Evolutionary conservation across 2,329 filamentous ascomycete genomes (phyloP), one percentile per base, ranked within the genome.

Genomic region (Ampelomyces quisqualis): DNA sequence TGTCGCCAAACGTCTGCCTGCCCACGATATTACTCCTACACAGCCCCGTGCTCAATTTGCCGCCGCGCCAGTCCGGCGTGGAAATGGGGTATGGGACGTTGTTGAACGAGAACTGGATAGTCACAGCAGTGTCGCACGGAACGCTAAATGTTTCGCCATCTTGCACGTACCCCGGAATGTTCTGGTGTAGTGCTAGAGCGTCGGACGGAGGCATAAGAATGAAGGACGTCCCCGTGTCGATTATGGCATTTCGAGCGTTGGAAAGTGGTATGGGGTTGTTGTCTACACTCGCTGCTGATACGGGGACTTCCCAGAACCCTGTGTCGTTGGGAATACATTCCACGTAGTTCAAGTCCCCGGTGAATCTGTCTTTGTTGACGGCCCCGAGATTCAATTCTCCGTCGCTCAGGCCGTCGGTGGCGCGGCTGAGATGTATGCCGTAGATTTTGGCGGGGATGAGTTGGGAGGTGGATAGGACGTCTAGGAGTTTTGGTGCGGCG

Each of bases 151-250:
- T 82, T 36, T 80, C 73, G 10, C 78, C 80, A 24, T 80, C 71
- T 5, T 72, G 73, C 18, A 69, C 66, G 1, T 82, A 80, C 9
- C 78, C 82, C 0, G 84, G 79, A 23, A 95, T 82, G 20, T 81
- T 68, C 21, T 74, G 71, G 68, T 94, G 88, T 5, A 95, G 61
- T 7, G 77, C 74, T 30, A 77, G 73, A 2, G 88, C 86, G 56
- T 90, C 83, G 2, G 71, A 70, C 1, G 75, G 68, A 1, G 88
- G 86, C 5, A 87, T 80, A 49, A 95, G 82, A 19, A 89, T 79
- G 63, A 85, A 93, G 0, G 84, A 87, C 0, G 89, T 93, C 34
- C 89, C 89, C 0, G 87, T 90, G 67, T 95, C 90, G 53, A 95
- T 84, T 62, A 90, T 88, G 21, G 84, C 86, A 1, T 74, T 73